phyloP scores from a whole-genome alignment of 2,329 filamentous ascomycete genomes.

The Pestalotiopsis sp. region DNA sequence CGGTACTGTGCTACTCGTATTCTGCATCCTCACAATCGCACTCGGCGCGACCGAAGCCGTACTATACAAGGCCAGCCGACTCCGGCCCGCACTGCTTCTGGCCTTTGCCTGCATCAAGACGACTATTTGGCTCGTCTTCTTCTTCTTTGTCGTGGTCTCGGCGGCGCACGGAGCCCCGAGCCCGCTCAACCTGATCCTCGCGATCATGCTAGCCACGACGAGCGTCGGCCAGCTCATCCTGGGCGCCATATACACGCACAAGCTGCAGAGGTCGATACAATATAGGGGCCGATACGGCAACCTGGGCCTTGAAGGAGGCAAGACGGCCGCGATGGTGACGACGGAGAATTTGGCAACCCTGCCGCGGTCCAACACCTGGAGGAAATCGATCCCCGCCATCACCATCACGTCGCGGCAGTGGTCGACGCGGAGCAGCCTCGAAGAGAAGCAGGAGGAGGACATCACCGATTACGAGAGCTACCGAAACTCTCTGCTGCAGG shows the following conservation, averaged over 20 bases:
- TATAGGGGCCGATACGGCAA: not conserved
- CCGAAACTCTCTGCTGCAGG: not conserved
- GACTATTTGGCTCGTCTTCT: slow-evolving; percentile 16
- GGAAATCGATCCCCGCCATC: slow-evolving; percentile 2
- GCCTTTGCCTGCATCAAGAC: slow-evolving; percentile 16
- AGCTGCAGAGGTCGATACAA: slow-evolving; percentile 9
- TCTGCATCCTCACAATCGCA: slow-evolving; percentile 15
- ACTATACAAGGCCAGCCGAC: slow-evolving; percentile 10
- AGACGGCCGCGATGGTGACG: not conserved
- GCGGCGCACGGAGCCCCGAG: slow-evolving; percentile 2
- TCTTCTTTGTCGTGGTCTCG: slow-evolving; percentile 11
- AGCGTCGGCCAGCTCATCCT: slow-evolving; percentile 16
- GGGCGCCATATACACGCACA: slow-evolving; percentile 14
- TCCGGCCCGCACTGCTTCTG: slow-evolving; percentile 17
- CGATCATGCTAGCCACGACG: slow-evolving; percentile 13
- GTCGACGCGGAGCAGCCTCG: not conserved
- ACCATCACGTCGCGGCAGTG: slow-evolving; percentile 1
- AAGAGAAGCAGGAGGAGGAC: not conserved
- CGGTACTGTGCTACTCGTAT: slow-evolving; percentile 13
- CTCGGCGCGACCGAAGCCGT: slow-evolving; percentile 14
- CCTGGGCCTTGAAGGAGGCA: not conserved
- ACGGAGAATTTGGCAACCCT: not conserved
- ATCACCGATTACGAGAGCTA: slow-evolving; percentile 4
- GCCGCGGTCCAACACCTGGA: slow-evolving; percentile 1
- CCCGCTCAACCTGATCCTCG: slow-evolving; percentile 11